Percentiles rank a stretch among this genome's conserved stretches.
These are phyloP conservation scores for Didymella glomerata DNA, from an alignment of 2,329 filamentous ascomycete genomes.

Conservation along the genomic window DNA sequence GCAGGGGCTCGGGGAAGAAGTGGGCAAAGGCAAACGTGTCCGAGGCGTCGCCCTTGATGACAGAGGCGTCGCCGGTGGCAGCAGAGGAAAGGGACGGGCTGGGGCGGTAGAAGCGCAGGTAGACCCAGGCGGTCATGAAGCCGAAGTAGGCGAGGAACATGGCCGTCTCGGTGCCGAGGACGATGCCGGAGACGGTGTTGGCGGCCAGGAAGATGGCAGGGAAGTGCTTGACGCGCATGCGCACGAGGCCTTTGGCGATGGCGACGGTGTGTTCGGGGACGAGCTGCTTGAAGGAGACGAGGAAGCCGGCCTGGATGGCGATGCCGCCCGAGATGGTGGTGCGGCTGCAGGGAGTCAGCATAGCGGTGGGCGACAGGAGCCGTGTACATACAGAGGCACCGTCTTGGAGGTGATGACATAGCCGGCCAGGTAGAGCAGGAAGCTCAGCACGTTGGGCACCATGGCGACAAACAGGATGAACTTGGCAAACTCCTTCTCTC, in stretches of 20 bases:
- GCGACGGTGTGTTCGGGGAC: slow-evolving; percentile 97
- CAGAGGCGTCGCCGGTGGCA: slow-evolving; percentile 60
- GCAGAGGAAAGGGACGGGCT: slow-evolving; percentile 66
- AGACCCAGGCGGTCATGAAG: slow-evolving; percentile 90
- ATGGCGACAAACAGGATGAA: slow-evolving; percentile 81
- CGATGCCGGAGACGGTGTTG: slow-evolving; percentile 70
- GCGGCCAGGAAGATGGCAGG: slow-evolving; percentile 79
- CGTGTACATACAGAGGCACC: slow-evolving; percentile 69
- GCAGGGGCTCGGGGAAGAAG: slow-evolving; percentile 88
- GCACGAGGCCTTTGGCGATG: slow-evolving; percentile 85
- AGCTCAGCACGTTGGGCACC: slow-evolving; percentile 80
- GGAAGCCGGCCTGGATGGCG: slow-evolving; percentile 88
- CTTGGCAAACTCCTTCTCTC: slow-evolving; percentile 88
- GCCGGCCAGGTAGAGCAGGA: slow-evolving; percentile 76
- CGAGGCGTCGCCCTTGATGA: slow-evolving; percentile 86
- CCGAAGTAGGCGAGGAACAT: slow-evolving; percentile 82
- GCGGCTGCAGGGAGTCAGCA: slow-evolving; percentile 57
- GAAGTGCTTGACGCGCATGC: slow-evolving; percentile 84
- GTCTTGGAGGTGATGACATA: slow-evolving; percentile 73
- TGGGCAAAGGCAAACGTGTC: slow-evolving; percentile 96
- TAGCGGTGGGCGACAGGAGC: background rate
- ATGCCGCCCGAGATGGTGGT: slow-evolving; percentile 89
- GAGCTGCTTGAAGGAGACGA: slow-evolving; percentile 97
- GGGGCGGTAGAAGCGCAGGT: slow-evolving; percentile 92
- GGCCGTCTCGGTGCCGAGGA: slow-evolving; percentile 76